Evolutionary conservation across 1,284 basidiomycete genomes (phyloP).

Genomic region (Pseudozyma sp.): DNA sequence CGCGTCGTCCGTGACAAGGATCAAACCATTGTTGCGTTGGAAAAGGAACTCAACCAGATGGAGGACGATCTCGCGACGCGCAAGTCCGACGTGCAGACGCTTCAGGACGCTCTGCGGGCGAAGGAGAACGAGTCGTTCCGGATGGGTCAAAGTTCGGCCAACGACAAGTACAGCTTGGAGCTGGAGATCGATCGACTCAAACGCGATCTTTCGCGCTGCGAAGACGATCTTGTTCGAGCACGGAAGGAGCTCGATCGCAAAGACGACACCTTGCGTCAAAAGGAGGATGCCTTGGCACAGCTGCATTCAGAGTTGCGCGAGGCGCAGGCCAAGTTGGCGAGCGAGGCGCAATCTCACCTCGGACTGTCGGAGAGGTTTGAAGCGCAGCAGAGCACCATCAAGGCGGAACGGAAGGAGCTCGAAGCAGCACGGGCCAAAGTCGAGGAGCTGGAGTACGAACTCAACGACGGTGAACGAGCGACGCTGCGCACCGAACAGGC

Average conservation of each 20-base stretch:
- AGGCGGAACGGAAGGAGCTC: slow-evolving; percentile 50
- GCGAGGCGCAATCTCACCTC: slow-evolving; percentile 57
- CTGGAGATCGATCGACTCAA: slow-evolving; percentile 89
- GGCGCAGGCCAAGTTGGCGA: slow-evolving; percentile 56
- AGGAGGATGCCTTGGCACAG: slow-evolving; percentile 78
- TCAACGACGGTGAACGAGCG: slow-evolving; percentile 85
- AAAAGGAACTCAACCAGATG: slow-evolving; percentile 57
- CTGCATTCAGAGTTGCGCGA: slow-evolving; percentile 59
- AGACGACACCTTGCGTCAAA: slow-evolving; percentile 76
- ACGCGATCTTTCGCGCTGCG: slow-evolving; percentile 82
- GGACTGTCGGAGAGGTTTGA: slow-evolving; percentile 65
- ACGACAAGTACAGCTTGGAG: slow-evolving; percentile 86
- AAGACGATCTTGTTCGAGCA: slow-evolving; percentile 81
- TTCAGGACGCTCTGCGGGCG: slow-evolving; percentile 80
- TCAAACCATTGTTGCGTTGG: slow-evolving; percentile 51
- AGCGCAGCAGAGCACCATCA: slow-evolving; percentile 49
- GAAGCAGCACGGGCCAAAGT: slow-evolving; percentile 40
- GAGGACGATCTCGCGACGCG: slow-evolving; percentile 51
- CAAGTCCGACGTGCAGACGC: slow-evolving; percentile 50
- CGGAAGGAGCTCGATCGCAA: slow-evolving; percentile 79
- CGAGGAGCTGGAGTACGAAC: slow-evolving; percentile 81
- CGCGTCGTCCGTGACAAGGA: slow-evolving; percentile 61
- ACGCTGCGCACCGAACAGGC: slow-evolving; percentile 79
- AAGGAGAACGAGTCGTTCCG: slow-evolving; percentile 74
- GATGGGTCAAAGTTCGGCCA: slow-evolving; percentile 82